Conservation (phyloP, 176 grass and related monocot genomes). For the Musa troglodytarum region DNA sequence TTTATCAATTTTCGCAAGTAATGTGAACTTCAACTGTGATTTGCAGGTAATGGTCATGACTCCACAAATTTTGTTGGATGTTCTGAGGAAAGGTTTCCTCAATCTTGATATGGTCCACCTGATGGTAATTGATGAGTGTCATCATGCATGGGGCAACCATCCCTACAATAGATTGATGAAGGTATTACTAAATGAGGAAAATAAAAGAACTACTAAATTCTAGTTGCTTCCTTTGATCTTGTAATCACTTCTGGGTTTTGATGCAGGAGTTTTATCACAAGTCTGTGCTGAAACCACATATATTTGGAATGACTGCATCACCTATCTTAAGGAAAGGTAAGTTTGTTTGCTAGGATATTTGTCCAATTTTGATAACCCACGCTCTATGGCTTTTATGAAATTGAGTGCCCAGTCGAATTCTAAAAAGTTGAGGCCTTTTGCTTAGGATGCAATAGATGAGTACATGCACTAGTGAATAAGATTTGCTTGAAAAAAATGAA, state of each 20-base stretch:
- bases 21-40: conserved; percentile 10
- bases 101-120: conserved; percentile 50
- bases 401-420: not conserved
- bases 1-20: not conserved
- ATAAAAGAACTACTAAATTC: conserved; percentile 2
- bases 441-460: too few relatives aligned
- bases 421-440: not conserved
- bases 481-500: too few relatives aligned
- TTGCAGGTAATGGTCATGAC: conserved; percentile 88
- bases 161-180: conserved; percentile 87
- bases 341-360: conserved; percentile 9
- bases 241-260: not conserved
- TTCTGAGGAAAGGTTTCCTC: conserved; percentile 71
- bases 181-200: conserved; percentile 34
- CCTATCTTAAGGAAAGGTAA: conserved; percentile 77
- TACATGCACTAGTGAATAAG: too few relatives aligned
- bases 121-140: conserved; percentile 87
- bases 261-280: conserved; percentile 81
- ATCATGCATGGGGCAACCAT: conserved; percentile 73
- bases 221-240: not conserved
- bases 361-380: not conserved
- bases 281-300: conserved; percentile 42
- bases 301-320: conserved; percentile 85
- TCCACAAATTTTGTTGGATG: conserved; percentile 70
- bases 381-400: not conserved